Evolutionary conservation across 805 yeast genomes (phyloP).

Genomic region (Grigorovia transvaalensis): DNA sequence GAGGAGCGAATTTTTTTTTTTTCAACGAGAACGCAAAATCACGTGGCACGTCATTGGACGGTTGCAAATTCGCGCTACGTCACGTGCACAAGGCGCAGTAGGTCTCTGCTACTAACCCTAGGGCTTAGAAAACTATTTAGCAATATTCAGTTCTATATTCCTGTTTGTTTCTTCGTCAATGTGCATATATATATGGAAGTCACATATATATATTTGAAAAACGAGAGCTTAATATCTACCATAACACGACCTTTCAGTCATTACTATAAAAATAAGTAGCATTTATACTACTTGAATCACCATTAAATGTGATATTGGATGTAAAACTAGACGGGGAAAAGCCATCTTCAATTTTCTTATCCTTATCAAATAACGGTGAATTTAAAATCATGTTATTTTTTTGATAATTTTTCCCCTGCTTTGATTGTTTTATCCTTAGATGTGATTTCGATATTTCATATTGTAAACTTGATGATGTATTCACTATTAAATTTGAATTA

Average conservation of each 20-base stretch:
- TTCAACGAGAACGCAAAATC: background rate
- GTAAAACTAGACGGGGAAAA: background rate
- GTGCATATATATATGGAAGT: too few relatives aligned
- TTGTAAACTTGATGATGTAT: background rate
- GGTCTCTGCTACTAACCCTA: too few relatives aligned
- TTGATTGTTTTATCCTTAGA: background rate
- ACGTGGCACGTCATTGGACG: background rate
- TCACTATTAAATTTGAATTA: background rate
- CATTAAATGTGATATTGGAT: background rate
- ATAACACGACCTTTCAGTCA: too few relatives aligned
- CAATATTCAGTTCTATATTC: too few relatives aligned
- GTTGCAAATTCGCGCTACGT: background rate
- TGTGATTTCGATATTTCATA: background rate
- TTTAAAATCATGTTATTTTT: background rate
- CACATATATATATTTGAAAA: too few relatives aligned
- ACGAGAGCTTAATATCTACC: too few relatives aligned
- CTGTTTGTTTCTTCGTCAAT: too few relatives aligned
- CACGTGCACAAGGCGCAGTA: too few relatives aligned
- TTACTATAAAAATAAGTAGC: background rate
- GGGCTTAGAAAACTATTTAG: too few relatives aligned
- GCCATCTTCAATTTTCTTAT: background rate
- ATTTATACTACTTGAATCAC: background rate
- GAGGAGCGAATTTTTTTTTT: background rate
- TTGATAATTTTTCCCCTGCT: background rate
- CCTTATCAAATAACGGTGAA: background rate